phyloP scores from a whole-genome alignment of 805 yeast genomes.

The Suhomyces vadensis region DNA sequence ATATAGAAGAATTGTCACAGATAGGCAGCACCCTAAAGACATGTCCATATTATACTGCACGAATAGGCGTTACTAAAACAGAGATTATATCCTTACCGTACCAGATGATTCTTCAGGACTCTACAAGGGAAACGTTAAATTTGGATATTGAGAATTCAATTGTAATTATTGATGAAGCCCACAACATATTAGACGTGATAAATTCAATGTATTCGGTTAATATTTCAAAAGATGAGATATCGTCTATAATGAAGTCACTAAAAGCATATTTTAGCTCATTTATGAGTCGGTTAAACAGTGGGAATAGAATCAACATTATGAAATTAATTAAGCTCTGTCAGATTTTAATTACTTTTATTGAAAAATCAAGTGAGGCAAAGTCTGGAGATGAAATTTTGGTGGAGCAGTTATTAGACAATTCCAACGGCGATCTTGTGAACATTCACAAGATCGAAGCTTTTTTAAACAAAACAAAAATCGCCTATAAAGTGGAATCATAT shows the following conservation, averaged over 20 bases:
- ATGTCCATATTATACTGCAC: slow-evolving; percentile 82
- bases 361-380: slow-evolving; percentile 26
- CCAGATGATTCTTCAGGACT: slow-evolving; percentile 66
- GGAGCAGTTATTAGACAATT: slow-evolving; percentile 53
- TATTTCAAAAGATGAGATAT: slow-evolving; percentile 52
- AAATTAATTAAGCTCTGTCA: slow-evolving; percentile 62
- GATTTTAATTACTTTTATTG: slow-evolving; percentile 51
- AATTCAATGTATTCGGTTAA: slow-evolving; percentile 65
- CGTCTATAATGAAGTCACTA: slow-evolving; percentile 47
- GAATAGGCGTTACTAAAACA: slow-evolving; percentile 55
- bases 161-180: slow-evolving; percentile 90
- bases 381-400: slow-evolving; percentile 58
- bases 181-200: slow-evolving; percentile 78
- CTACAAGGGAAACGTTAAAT: slow-evolving; percentile 59
- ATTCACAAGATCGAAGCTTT: slow-evolving; percentile 66
- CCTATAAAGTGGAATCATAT: slow-evolving; percentile 79
- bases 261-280: slow-evolving; percentile 60
- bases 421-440: slow-evolving; percentile 72
- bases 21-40: slow-evolving; percentile 57
- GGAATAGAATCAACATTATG: slow-evolving; percentile 67
- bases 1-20: slow-evolving; percentile 73
- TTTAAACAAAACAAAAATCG: slow-evolving; percentile 68
- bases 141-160: slow-evolving; percentile 63
- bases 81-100: slow-evolving; percentile 87
- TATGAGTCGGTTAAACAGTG: slow-evolving; percentile 61